Evolutionary conservation across 2,329 filamentous ascomycete genomes (phyloP).

Genomic region (Diaporthe humulicola): DNA sequence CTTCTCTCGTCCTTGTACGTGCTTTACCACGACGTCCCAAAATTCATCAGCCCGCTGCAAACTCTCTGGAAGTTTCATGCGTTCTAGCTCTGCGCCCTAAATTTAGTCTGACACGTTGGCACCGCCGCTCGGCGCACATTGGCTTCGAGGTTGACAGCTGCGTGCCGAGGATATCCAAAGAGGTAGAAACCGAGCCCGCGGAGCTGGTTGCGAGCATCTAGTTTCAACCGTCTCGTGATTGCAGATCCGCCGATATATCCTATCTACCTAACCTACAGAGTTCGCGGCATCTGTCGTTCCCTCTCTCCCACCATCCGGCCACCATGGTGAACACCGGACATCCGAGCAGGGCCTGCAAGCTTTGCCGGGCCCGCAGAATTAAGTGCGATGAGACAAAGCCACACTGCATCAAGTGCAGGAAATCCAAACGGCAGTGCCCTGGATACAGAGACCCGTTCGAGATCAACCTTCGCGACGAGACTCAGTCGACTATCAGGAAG

Average conservation of each 20-base stretch:
- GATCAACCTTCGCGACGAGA: constrained; percentile 46
- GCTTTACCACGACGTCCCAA: constrained; percentile 5
- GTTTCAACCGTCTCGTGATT: constrained; percentile 6
- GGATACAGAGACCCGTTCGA: constrained; percentile 45
- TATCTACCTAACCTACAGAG: constrained; percentile 3
- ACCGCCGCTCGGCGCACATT: not conserved
- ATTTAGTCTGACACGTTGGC: constrained; percentile 26
- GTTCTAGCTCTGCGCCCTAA: constrained; percentile 13
- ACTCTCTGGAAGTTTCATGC: constrained; percentile 20
- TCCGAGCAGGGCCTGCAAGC: constrained; percentile 45
- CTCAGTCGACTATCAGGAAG: constrained; percentile 43
- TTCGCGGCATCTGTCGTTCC: constrained; percentile 11
- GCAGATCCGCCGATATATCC: constrained; percentile 22
- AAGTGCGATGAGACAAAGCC: constrained; percentile 46
- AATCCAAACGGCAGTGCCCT: constrained; percentile 44
- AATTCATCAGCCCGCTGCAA: not conserved
- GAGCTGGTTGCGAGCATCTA: constrained; percentile 5
- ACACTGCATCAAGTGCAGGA: constrained; percentile 45
- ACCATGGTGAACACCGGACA: constrained; percentile 46
- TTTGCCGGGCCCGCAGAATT: constrained; percentile 44
- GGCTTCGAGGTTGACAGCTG: not conserved
- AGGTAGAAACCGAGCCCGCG: not conserved
- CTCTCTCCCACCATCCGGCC: not conserved
- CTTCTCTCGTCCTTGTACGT: not conserved
- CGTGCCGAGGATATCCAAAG: not conserved